Evolutionary conservation across 225 moss, liverwort and hornwort species (phyloP), one percentile per base, ranked within the genome.

Genomic region (Thuidium tamariscinum): DNA sequence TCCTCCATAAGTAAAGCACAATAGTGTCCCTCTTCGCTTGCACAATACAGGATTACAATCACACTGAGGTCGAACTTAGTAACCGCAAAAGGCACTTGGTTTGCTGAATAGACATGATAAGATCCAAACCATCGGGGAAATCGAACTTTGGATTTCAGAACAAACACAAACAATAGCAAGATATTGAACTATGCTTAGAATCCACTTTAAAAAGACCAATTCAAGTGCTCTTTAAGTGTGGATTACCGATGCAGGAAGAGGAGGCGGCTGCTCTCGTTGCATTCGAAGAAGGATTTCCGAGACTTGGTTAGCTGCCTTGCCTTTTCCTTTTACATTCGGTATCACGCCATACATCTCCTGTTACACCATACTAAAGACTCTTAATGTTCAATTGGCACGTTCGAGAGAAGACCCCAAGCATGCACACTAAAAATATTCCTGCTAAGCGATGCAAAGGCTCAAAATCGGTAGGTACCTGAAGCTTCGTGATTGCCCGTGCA

Each of bases 241-340:
- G 49, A 77, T 88, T 90, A 96, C 96, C 56, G 93, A 91, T 78
- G 94, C 63, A 83, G 93, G 91, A 72, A 92, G 85, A 87, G 93
- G 90, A 89, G 93, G 91, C 27, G 90, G 89, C 88, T 99, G 96
- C 93, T 99, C 98, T 87, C 94, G 93, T 87, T 97, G 95, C 97
- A 99, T 99, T 86, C 95, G 94, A 83, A 89, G 89, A 71, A 99
- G 92, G 37, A 97, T 96, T 72, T 97, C 94, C n/a, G 94, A 94
- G 77, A 97, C 96, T 87, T 95, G 94, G 84, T 85, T 94, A 62
- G 98, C 98, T 65, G 97, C 95, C 86, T 90, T 94, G 81, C 98
- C 98, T 93, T 99, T 99, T 37, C 96, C 98, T 90, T 95, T 94
- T 51, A 99, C 91, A 77, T 95, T 94, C 32, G 97, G 98, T 84